Evolutionary conservation across 305 asterid genomes (phyloP), one percentile per base, ranked within the genome.

Genomic region (Fraxinus latifolia): DNA sequence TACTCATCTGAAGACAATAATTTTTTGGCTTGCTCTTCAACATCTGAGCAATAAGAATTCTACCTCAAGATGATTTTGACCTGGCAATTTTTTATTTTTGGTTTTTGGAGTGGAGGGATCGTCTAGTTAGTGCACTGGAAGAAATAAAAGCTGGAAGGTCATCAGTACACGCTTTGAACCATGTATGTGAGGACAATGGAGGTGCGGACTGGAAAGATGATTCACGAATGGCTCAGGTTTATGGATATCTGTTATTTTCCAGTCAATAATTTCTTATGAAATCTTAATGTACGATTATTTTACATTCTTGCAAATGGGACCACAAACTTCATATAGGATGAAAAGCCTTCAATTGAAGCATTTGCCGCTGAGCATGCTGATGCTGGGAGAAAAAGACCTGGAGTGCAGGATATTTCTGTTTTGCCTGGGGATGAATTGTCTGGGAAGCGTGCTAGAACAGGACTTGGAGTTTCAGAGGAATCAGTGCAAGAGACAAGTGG

Each of bases 101-200:
- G n/a, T 80, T 73, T 78, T 84, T 81, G 62, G 80, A 96, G 98
- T 96, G 99, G 98, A 90, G 93, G 86, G 95, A 92, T 32, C 97
- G 99, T 79, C 91, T 96, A 23, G 87, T 88, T 83, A 89, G 87
- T 87, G 98, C 98, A 82, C 86, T 94, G 79, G 87, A 87, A 72
- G 98, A 90, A 82, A 86, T 89, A 75, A 83, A 89, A 79, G 88
- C 85, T 82, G 96, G 94, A 80, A 88, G 80, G 75, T 77, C 83
- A 77, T 79, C 89, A 82, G 91, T 87, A 86, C 85, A 84, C 31
- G 88, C 81, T 84, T 80, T 79, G 70, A 82, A 83, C 70, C 87
- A 82, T 84, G 83, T 84, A 72, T 17, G 74, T 17, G 91, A 85
- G 76, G 86, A 86, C 77, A 85, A 74, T 86, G 96, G 88, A 80